phyloP scores from a whole-genome alignment of 2,329 filamentous ascomycete species.

The Ascochyta rabiei region DNA sequence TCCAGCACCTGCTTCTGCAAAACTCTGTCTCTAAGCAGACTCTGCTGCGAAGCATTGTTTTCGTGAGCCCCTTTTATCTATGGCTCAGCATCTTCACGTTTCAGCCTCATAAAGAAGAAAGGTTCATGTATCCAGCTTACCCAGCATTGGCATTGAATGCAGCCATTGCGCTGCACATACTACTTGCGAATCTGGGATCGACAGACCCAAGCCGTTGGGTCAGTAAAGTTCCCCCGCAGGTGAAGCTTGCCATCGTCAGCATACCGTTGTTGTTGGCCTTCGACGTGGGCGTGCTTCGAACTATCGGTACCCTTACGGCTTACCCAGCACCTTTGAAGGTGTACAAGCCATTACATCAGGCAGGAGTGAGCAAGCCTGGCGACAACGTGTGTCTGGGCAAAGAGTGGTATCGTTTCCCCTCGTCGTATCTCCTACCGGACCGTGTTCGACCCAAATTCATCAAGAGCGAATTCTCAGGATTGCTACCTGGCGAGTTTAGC shows the following conservation, averaged over 20 bases:
- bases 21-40: conserved; percentile 70
- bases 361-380: conserved; percentile 62
- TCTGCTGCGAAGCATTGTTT: conserved; percentile 75
- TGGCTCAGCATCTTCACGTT: conserved; percentile 91
- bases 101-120: conserved; percentile 96
- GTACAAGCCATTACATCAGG: conserved; percentile 68
- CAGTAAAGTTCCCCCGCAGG: conserved; percentile 72
- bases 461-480: conserved; percentile 84
- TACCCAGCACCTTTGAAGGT: conserved; percentile 81
- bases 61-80: conserved; percentile 86
- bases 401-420: conserved; percentile 98
- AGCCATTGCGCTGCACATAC: conserved; percentile 79
- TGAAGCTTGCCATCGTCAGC: conserved; percentile 72
- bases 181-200: conserved; percentile 76
- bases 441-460: conserved; percentile 86
- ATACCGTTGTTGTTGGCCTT: conserved; percentile 67
- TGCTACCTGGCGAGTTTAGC: conserved; percentile 89
- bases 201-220: conserved; percentile 69
- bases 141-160: conserved; percentile 90
- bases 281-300: conserved; percentile 71
- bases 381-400: conserved; percentile 88
- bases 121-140: conserved; percentile 98
- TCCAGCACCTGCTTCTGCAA: conserved; percentile 71
- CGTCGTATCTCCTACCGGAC: conserved; percentile 87
- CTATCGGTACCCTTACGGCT: conserved; percentile 76